Evolutionary conservation across 164 flowering plant species (phyloP), one percentile per base, ranked within the genome.

Genomic region (Aristolochia californica): DNA sequence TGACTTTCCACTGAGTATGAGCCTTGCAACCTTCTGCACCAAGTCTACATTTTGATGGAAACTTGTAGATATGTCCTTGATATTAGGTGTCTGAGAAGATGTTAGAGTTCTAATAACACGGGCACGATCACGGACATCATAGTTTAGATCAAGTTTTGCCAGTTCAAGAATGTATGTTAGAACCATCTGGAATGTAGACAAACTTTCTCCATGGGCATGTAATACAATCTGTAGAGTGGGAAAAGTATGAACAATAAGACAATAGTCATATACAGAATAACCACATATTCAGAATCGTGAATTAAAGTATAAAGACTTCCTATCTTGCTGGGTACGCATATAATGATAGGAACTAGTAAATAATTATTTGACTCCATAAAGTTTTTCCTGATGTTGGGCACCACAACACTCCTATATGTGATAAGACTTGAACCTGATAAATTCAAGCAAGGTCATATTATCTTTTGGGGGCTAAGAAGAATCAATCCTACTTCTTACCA

Each of bases 111-210:
- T 76, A 16, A 88, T 14, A 47, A 83, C 57, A 58, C 79, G 85
- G 56, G 94, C 86, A 60, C 97, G 83, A 71, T 85, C 97, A 67
- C 97, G 91, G 48, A 88, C 70, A 70, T 93, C 97, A 74, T 87
- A 88, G 63, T 77, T 80, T 58, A 71, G 17, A 68, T 93, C 98
- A 75, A 63, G 79, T 63, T 81, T 85, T 43, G 91, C 94, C 63
- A 93, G 75, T 70, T 88, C 88, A 70, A 93, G 83, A 68, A 87
- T 66, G 72, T 81, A 88, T 61, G 51, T 62, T 45, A 78, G 68
- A 57, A 79, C 45, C 55, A 23, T 77, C 69, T 58, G 67, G 44
- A 70, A 67, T 49, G 74, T 74, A 47, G 26, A 51, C 10, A 68
- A 24, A 66, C 79, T 81, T 63, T 79, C 89, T 40, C 70, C 83